Evolutionary conservation across 1,139 yeast genomes (phyloP).

Genomic region (Petasospora fabianii): DNA sequence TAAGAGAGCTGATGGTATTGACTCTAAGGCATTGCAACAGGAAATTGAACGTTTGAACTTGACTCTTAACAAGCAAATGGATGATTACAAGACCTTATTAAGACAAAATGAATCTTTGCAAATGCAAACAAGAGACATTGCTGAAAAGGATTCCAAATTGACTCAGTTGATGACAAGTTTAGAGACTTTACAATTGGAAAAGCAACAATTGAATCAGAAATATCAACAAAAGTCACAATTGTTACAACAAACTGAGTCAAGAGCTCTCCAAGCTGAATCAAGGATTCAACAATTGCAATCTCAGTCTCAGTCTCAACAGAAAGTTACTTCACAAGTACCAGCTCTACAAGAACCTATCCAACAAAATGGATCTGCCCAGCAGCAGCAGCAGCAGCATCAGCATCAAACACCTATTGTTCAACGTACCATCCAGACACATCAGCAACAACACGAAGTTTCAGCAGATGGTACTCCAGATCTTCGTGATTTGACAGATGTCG

Average conservation of each 20-base stretch:
- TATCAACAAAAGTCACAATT: constrained; percentile 11
- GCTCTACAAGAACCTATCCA: constrained; percentile 1
- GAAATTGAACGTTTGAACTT: constrained; percentile 11
- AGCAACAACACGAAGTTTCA: constrained; percentile 13
- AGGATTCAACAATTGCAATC: constrained; percentile 9
- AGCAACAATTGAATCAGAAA: constrained; percentile 14
- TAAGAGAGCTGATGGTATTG: constrained; percentile 34
- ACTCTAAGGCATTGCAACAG: constrained; percentile 19
- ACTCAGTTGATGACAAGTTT: constrained; percentile 4
- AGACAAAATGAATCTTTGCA: constrained; percentile 11
- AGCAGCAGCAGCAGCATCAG: constrained; percentile 14
- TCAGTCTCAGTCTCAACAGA: constrained; percentile 1
- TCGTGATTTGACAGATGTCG: constrained; percentile 44
- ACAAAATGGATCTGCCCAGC: constrained; percentile 1
- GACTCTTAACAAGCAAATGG: constrained; percentile 7
- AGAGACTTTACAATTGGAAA: constrained; percentile 8
- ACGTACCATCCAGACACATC: constrained; percentile 8
- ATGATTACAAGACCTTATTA: constrained; percentile 9
- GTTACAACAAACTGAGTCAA: constrained; percentile 10
- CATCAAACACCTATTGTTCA: constrained; percentile 9
- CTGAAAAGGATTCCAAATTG: constrained; percentile 7
- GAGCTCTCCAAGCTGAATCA: constrained; percentile 7
- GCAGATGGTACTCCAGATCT: constrained; percentile 32
- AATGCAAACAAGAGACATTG: constrained; percentile 2
- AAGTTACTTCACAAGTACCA: not conserved